Conservation (phyloP, 106 monocot genomes). For the Phalaenopsis equestris region DNA sequence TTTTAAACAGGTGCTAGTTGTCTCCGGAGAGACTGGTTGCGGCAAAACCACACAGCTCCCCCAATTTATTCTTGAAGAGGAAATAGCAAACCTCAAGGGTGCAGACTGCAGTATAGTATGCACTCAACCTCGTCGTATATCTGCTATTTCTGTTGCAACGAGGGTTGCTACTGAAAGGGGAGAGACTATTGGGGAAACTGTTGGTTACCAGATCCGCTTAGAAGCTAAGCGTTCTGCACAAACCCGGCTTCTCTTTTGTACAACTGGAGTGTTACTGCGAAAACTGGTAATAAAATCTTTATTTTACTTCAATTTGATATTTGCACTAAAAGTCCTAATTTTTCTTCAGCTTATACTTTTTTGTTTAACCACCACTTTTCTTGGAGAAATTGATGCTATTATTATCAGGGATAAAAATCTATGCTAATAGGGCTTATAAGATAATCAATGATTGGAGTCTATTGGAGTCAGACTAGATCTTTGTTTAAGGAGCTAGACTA, state of each 20-base stretch:
- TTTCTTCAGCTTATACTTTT: not conserved
- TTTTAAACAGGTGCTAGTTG: constrained; percentile 62
- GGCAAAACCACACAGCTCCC: constrained; percentile 99
- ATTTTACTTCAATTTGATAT: constrained; percentile 1
- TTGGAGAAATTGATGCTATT: not conserved
- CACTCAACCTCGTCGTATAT: constrained; percentile 97
- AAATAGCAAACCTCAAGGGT: constrained; percentile 71
- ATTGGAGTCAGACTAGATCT: not conserved
- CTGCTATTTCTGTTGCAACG: constrained; percentile 92
- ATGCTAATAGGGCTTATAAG: not conserved
- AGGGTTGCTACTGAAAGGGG: constrained; percentile 96
- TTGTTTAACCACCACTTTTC: not conserved
- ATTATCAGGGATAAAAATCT: not conserved
- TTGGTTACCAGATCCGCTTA: constrained; percentile 93
- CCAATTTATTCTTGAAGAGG: constrained; percentile 90
- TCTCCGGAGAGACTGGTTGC: constrained; percentile 98
- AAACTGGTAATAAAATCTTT: constrained; percentile 46
- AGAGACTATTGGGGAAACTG: constrained; percentile 79
- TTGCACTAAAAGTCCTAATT: not conserved
- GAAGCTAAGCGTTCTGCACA: constrained; percentile 73
- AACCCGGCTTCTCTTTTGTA: constrained; percentile 91
- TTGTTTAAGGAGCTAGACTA: not conserved
- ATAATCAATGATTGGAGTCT: not conserved
- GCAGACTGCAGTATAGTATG: constrained; percentile 94
- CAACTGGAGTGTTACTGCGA: constrained; percentile 91